phyloP scores from a whole-genome alignment of 1,284 basidiomycete genomes.

The Cutaneotrichosporon sp. region DNA sequence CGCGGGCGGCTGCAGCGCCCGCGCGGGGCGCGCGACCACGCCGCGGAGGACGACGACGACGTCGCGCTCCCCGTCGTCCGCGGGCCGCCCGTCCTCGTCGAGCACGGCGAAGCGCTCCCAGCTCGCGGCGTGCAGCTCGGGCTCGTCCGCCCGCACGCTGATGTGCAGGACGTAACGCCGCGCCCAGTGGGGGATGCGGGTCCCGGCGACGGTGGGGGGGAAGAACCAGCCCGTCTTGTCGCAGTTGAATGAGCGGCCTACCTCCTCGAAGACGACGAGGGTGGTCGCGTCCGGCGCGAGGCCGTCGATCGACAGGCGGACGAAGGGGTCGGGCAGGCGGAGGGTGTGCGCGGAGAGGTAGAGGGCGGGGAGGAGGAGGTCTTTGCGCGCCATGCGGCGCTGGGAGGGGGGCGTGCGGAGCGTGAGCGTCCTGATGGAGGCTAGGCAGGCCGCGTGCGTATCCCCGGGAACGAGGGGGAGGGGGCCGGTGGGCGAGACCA shows the following conservation, averaged over 20 bases:
- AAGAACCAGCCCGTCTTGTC: constrained; percentile 12
- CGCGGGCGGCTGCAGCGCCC: not conserved
- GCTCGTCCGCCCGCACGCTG: not conserved
- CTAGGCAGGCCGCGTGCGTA: not conserved
- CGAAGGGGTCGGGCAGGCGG: not conserved
- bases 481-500: not conserved
- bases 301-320: not conserved
- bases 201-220: not conserved
- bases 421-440: not conserved
- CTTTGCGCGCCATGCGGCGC: constrained; percentile 5
- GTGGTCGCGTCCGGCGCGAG: not conserved
- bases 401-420: not conserved
- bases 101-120: not conserved
- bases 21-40: too few relatives aligned
- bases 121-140: not conserved
- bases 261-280: not conserved
- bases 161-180: not conserved
- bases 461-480: not conserved
- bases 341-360: not conserved
- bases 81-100: not conserved
- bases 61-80: not conserved
- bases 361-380: constrained; percentile 1
- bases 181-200: not conserved
- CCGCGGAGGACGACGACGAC: not conserved
- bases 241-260: not conserved